Base-by-base conservation (phyloP, 1,284 basidiomycete genomes). In the Anthracocystis setariae region DNA sequence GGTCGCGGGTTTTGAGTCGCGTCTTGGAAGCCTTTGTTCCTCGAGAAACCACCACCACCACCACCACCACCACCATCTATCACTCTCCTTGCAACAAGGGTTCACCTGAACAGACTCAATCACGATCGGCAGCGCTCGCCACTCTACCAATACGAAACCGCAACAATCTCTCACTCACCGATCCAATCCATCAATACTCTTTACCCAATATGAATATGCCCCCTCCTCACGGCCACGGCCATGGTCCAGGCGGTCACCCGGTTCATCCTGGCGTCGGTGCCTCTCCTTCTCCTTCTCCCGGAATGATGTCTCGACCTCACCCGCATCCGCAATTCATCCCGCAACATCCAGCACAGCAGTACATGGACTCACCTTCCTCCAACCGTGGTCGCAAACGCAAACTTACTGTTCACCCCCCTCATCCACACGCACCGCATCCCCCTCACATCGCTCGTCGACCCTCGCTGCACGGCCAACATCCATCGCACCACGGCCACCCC, bases 371-470 rank as follows among this genome's bases (percentile, higher is more conserved):
- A 18, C 69, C 69, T 5, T 20, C 62, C 23, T 57, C 69, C 20
- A 50, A 33, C 24, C 64, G 70, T 2, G 70, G 70, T 1, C 59
- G 70, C 21, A 73, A 73, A 37, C 70, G 70, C 38, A 68, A 68
- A 25, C 60, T 68, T 57, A 63, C 70, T 18, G 25, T 53, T 15
- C 70, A 63, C 12, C 47, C 58, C n/a, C 39, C 37, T 23, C 61
- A 57, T 20, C 54, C 45, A 8, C 61, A 53, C 20, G 38, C 40
- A 29, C 44, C 20, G 8, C 53, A 56, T 4, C 48, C 38, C 17
- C 60, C 58, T 3, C 63, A 72, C 42, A 35, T 57, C 21, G 52
- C 47, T 3, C 59, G 59, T 13, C 63, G 59, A 15, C 62, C 63
- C 13, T 66, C 68, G 37, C 58, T 59, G 50, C 62, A 66, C 43